Percentiles rank a stretch among this genome's conserved stretches.
Conservation (phyloP, 1,284 basidiomycete species). For the Trichosporon ovoides region DNA sequence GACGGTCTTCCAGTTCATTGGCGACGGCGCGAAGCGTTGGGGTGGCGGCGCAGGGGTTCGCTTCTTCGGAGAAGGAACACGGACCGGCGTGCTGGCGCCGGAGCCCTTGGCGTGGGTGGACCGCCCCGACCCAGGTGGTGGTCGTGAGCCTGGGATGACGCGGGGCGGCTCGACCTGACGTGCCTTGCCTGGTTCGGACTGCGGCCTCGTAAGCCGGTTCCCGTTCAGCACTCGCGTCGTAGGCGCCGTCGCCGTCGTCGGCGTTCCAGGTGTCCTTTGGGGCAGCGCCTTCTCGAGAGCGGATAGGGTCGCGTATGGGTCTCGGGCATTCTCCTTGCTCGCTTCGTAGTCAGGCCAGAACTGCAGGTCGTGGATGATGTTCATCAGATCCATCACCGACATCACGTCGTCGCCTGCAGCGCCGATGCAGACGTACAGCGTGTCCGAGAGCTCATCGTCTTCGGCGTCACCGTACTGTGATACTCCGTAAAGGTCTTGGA, state of each 20-base stretch:
- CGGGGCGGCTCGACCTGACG: neutral
- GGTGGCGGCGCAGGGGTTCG: neutral
- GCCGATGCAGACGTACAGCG: constrained; percentile 31
- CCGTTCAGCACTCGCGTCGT: constrained; percentile 9
- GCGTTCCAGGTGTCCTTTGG: neutral
- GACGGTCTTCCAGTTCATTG: constrained; percentile 40
- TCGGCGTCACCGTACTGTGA: neutral
- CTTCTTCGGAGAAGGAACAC: neutral
- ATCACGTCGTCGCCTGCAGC: constrained; percentile 36
- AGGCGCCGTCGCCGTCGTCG: too few relatives aligned
- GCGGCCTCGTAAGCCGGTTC: constrained; percentile 13
- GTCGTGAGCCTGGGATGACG: constrained; percentile 6
- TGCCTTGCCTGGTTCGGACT: neutral
- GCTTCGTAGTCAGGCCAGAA: constrained; percentile 37
- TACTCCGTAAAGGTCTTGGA: constrained; percentile 37
- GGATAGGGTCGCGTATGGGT: constrained; percentile 7
- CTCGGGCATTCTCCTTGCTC: constrained; percentile 12
- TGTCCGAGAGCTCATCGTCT: constrained; percentile 1
- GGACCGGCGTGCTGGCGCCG: neutral
- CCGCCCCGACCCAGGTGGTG: neutral
- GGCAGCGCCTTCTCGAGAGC: neutral
- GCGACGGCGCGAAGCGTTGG: constrained; percentile 15
- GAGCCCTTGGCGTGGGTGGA: neutral
- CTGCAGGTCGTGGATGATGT: constrained; percentile 35
- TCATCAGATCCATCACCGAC: constrained; percentile 42